These are phyloP conservation scores for Quillaja saponaria DNA, from an alignment of 306 rosid species.

Conservation along the genomic window DNA sequence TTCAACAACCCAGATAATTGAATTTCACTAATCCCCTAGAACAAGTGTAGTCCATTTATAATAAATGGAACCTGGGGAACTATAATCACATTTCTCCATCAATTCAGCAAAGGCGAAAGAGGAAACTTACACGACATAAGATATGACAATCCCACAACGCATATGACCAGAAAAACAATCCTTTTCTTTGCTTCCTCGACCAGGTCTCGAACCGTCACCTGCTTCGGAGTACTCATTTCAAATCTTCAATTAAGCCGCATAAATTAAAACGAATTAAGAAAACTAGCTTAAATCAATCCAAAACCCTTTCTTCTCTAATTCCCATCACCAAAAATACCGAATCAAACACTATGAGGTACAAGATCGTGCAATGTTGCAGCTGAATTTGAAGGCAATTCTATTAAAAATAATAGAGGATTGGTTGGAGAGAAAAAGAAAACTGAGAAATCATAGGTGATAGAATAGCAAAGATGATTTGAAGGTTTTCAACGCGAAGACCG, in stretches of 20 bases:
- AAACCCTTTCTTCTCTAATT: background rate
- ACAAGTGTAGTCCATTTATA: too few relatives aligned
- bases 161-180: slow-evolving; percentile 68
- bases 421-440: slow-evolving; percentile 19
- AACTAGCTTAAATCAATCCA: slow-evolving; percentile 27
- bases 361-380: slow-evolving; percentile 14
- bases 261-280: background rate
- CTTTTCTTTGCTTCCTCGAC: slow-evolving; percentile 95
- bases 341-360: background rate
- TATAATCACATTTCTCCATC: background rate
- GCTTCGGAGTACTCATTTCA: slow-evolving; percentile 62
- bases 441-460: background rate
- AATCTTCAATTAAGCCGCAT: slow-evolving; percentile 14
- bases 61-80: too few relatives aligned
- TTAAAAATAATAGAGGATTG: background rate
- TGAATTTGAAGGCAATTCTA: background rate
- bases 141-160: slow-evolving; percentile 88
- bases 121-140: slow-evolving; percentile 83
- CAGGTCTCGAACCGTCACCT: slow-evolving; percentile 76
- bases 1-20: background rate
- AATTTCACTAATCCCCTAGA: background rate
- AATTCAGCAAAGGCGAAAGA: background rate
- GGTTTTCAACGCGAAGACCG: slow-evolving; percentile 42
- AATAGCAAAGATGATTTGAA: slow-evolving; percentile 7
- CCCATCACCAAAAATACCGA: slow-evolving; percentile 16